Evolutionary conservation across 2,329 filamentous ascomycete genomes (phyloP).

Genomic region (Cladosporium colombiae): DNA sequence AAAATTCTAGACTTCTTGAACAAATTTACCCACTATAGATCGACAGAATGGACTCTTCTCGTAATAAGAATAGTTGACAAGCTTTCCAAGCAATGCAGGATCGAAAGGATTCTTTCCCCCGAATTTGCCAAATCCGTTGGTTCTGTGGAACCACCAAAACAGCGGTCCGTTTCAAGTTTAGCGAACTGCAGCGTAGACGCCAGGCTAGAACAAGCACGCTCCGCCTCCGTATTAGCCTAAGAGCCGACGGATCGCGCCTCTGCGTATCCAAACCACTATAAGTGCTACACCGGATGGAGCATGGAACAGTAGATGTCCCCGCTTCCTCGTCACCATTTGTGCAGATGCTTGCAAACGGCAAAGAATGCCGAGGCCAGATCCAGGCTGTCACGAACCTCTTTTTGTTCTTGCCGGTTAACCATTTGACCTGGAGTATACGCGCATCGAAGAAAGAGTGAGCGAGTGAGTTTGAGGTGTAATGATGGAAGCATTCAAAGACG

Average conservation of each 20-base stretch:
- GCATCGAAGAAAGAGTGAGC: background rate
- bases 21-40: background rate
- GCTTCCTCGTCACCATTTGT: constrained; percentile 2
- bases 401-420: background rate
- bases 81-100: background rate
- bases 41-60: background rate
- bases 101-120: background rate
- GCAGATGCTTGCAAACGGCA: background rate
- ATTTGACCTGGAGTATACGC: background rate
- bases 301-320: background rate
- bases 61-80: background rate
- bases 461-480: background rate
- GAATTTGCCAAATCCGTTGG: background rate
- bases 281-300: constrained; percentile 9
- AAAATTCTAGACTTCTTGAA: background rate
- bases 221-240: constrained; percentile 20
- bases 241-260: background rate
- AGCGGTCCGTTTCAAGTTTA: constrained; percentile 12
- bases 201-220: constrained; percentile 7
- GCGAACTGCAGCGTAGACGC: constrained; percentile 3
- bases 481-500: constrained; percentile 13
- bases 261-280: constrained; percentile 4
- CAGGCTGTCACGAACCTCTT: background rate
- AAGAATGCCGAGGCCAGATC: background rate
- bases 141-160: background rate